Percentiles rank a stretch among this genome's conserved stretches.
Conservation (phyloP, 2,329 filamentous ascomycete genomes). For the Penicillium sp. region DNA sequence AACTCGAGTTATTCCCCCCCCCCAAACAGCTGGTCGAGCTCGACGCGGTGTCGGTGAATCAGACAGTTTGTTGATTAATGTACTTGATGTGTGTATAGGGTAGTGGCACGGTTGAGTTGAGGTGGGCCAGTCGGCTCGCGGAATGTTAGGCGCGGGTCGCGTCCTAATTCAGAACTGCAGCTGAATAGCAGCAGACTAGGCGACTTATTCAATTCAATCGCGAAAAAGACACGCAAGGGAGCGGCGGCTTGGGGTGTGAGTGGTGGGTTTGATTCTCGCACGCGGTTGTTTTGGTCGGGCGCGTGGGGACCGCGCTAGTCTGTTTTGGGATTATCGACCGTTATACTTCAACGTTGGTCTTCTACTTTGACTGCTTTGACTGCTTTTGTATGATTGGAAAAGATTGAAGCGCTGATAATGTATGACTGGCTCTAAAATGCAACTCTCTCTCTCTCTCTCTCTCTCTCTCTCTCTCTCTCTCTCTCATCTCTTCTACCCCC, state of each 20-base stretch:
- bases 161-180: neutral
- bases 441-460: neutral
- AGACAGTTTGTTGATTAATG: neutral
- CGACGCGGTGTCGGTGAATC: neutral
- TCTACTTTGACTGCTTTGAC: neutral
- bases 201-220: slow-evolving; percentile 1
- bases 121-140: neutral
- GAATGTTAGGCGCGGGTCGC: slow-evolving; percentile 9
- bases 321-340: slow-evolving; percentile 20
- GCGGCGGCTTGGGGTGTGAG: slow-evolving; percentile 5
- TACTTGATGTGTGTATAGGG: slow-evolving; percentile 1
- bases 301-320: slow-evolving; percentile 32
- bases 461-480: neutral
- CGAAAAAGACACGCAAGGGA: slow-evolving; percentile 16
- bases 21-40: neutral
- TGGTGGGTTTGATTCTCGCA: slow-evolving; percentile 24
- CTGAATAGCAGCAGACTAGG: neutral
- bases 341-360: slow-evolving; percentile 7
- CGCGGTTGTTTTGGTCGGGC: slow-evolving; percentile 37
- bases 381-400: neutral
- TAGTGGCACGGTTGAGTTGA: slow-evolving; percentile 1
- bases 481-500: slow-evolving; percentile 1
- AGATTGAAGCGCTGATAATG: neutral
- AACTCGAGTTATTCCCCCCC: neutral
- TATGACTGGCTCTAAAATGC: slow-evolving; percentile 1